Conservation (phyloP, 345 rosid genomes). For the Chamaenerion angustifolium region DNA sequence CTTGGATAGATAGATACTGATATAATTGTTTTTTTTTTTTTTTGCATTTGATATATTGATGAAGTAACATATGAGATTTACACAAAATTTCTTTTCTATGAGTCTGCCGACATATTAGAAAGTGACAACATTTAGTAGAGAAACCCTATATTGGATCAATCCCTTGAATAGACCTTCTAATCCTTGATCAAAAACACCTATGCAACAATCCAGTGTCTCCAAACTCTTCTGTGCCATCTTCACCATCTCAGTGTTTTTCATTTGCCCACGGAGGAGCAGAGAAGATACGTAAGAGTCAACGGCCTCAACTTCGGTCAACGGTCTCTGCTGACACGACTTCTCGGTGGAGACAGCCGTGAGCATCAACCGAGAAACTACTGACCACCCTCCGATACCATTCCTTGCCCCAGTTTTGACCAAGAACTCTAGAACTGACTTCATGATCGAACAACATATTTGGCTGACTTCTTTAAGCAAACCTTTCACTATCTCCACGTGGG, state of each 20-base stretch:
- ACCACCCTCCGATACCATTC: constrained; percentile 22
- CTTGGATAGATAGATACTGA: too few species aligned
- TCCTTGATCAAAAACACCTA: constrained; percentile 20
- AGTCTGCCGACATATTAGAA: not conserved
- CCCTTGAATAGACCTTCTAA: constrained; percentile 25
- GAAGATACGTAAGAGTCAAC: constrained; percentile 14
- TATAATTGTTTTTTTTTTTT: too few species aligned
- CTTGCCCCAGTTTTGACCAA: constrained; percentile 14
- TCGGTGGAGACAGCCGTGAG: too few species aligned
- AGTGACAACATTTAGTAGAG: constrained; percentile 40
- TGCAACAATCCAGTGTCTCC: constrained; percentile 17
- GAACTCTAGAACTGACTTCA: constrained; percentile 34
- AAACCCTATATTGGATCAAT: constrained; percentile 27
- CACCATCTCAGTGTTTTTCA: constrained; percentile 7
- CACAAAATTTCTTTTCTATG: too few species aligned
- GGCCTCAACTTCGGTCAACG: constrained; percentile 26
- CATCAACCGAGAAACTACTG: constrained; percentile 23
- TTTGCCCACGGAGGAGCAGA: constrained; percentile 11
- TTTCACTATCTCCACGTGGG: constrained; percentile 13
- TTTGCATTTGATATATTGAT: too few species aligned
- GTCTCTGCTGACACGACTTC: constrained; percentile 7
- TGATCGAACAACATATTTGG: constrained; percentile 14
- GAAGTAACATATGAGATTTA: too few species aligned
- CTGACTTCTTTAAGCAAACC: constrained; percentile 27
- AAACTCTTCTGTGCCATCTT: constrained; percentile 19